Evolutionary conservation across 257 asterid genomes (phyloP).

Genomic region (Forsythia suspensa): DNA sequence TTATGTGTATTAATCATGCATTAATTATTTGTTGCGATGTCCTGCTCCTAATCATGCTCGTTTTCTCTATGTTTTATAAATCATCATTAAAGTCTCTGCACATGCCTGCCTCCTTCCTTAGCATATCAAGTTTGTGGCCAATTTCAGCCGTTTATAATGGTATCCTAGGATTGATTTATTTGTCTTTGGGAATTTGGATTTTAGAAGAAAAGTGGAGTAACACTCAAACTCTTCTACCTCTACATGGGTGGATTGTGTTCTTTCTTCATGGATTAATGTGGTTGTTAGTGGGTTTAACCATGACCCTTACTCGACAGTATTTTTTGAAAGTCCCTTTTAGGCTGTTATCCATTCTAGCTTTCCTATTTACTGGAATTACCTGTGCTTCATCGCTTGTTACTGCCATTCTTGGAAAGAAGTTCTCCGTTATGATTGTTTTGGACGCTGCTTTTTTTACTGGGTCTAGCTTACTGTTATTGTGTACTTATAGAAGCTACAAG

Average conservation of each 20-base stretch:
- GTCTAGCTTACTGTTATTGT: conserved; percentile 57
- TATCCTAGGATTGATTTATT: conserved; percentile 48
- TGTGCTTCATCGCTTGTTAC: conserved; percentile 52
- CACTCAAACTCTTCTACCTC: conserved; percentile 38
- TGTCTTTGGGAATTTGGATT: conserved; percentile 59
- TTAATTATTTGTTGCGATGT: conserved; percentile 47
- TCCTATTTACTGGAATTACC: conserved; percentile 53
- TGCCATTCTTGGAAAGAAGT: conserved; percentile 34
- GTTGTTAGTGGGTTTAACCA: conserved; percentile 55
- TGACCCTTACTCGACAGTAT: conserved; percentile 56
- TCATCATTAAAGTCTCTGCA: conserved; percentile 36
- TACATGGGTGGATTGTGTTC: conserved; percentile 61
- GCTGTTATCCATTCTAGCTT: conserved; percentile 52
- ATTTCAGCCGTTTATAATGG: conserved; percentile 60
- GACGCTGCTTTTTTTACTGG: conserved; percentile 58
- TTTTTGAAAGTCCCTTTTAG: conserved; percentile 59
- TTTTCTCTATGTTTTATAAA: conserved; percentile 42
- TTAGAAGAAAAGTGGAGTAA: conserved; percentile 47
- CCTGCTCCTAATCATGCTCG: conserved; percentile 49
- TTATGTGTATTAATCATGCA: conserved; percentile 58
- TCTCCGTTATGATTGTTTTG: conserved; percentile 38
- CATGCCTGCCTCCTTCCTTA: conserved; percentile 9
- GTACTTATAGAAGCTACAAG: conserved; percentile 50
- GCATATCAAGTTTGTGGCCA: conserved; percentile 50
- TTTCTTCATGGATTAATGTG: conserved; percentile 68